phyloP scores from a whole-genome alignment of 768 basidiomycete genomes.

The Tricholoma sp. region DNA sequence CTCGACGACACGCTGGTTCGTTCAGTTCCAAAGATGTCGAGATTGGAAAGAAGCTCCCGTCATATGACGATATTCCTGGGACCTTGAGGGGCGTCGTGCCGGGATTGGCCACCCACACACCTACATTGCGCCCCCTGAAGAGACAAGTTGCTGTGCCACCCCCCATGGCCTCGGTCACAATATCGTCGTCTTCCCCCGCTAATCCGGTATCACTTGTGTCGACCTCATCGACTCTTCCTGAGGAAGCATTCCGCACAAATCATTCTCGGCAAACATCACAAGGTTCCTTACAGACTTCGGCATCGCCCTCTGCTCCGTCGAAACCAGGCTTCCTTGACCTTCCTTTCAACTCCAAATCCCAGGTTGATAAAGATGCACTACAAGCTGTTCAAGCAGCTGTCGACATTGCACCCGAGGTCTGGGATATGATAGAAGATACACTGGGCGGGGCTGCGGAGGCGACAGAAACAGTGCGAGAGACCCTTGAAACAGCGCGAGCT shows the following conservation, averaged over 20 bases:
- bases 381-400: constrained; percentile 77
- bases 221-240: constrained; percentile 7
- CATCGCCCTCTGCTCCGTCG: constrained; percentile 32
- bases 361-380: constrained; percentile 75
- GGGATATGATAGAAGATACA: constrained; percentile 75
- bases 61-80: constrained; percentile 44
- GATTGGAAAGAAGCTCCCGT: constrained; percentile 74
- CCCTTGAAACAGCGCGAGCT: constrained; percentile 55
- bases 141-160: constrained; percentile 37
- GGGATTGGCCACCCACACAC: constrained; percentile 29
- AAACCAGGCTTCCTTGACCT: constrained; percentile 40
- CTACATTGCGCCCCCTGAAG: constrained; percentile 47
- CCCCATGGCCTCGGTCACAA: constrained; percentile 12
- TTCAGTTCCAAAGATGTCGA: constrained; percentile 92
- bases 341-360: constrained; percentile 49
- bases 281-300: constrained; percentile 29
- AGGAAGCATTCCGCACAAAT: constrained; percentile 14
- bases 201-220: constrained; percentile 38
- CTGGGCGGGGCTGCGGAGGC: constrained; percentile 41
- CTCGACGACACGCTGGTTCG: constrained; percentile 87
- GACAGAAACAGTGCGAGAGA: constrained; percentile 43
- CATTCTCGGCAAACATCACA: constrained; percentile 40
- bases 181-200: constrained; percentile 22
- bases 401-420: constrained; percentile 74
- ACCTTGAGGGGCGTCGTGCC: constrained; percentile 31